Evolutionary conservation across 768 basidiomycete genomes (phyloP), one percentile per base, ranked within the genome.

Genomic region (Podaxis rugospora): DNA sequence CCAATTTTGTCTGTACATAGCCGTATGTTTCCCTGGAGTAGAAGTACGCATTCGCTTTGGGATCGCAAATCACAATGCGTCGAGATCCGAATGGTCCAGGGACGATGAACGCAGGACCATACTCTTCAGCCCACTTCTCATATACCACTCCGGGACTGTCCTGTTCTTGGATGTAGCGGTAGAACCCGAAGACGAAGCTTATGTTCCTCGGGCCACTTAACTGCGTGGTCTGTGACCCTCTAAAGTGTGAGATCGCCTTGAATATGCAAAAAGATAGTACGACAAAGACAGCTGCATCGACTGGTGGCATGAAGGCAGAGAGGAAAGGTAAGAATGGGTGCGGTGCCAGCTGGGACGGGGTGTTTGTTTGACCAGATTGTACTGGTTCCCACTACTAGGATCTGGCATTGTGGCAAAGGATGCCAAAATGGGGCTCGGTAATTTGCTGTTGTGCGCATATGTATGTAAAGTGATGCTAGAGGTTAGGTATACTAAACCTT

Each of bases 41-140:
- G 44, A 83, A 76, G 63, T 86, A 82, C 0, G 77, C 73, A 18
- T 81, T 69, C 0, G 85, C 83, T 68, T 79, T 83, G 2, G 78
- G 78, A 63, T 83, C 83, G 47, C 74, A 72, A 4, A 83, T 67
- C 3, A 80, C 65, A 23, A 83, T 65, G 4, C 64, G 65, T 6
- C 55, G 68, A 0, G 72, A 65, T 0, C 78, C 79, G 5, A 83
- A 61, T 0, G 69, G 63, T 0, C 65, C 64, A 0, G 83, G 75
- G n/a, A 83, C 59, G 14, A 69, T 54, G 62, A 72, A 86, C 0
- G 75, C 80, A 1, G 76, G 65, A 5, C 86, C 85, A 36, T 83
- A 83, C 49, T 78, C 66, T 5, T 66, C 67, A 1, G 73, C 74
- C 85, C 84, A 86, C 4, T 69, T 59, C 58, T 83, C 82, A 62